Base-by-base conservation (phyloP, 257 asterid species). In the Scutellaria minor region DNA sequence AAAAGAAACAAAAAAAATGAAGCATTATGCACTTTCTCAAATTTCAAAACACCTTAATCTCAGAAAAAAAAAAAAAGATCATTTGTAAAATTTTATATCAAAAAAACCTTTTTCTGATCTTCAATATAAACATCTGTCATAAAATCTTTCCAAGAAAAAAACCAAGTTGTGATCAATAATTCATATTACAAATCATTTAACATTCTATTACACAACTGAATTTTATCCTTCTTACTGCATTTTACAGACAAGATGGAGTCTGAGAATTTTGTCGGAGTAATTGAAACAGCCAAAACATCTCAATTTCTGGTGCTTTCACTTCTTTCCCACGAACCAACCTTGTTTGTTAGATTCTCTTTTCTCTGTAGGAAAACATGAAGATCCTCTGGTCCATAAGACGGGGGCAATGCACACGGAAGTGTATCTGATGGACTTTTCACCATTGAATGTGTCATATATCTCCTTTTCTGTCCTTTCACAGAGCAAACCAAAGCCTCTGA, bases 401-500 rank as follows among this genome's bases (percentile, higher is more conserved):
- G 78, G 56, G 86, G 87, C 79, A 89, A 68, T 8, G 35, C 22
- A 78, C 98, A 94, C 0, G 96, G 93, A 41, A 66, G 73, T 37
- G 83, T 76, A 46, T 66, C 78, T 7, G 93, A 70, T n/a, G 89
- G 81, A 63, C 52, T 68, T 48, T 78, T 82, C 66, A 87, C 84
- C 90, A 76, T 86, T 0, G 98, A 88, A 13, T 77, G 72, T 37
- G 56, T 77, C 79, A 85, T 78, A 60, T 77, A 88, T 57, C 80
- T 84, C 88, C 80, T 88, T 69, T 68, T 80, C 66, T 76, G 71
- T 9, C 97, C 97, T 79, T 76, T 81, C 13, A 84, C 86, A 1
- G 88, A 77, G 73, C 96, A 91, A 57, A 88, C 68, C 83, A 82
- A 55, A 6, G 85, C 72, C 74, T 93, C 96, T 0, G 92, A 78